These are phyloP conservation scores for Xylaria sp. DNA, from an alignment of 2,329 filamentous ascomycete genomes.

Conservation along the genomic window DNA sequence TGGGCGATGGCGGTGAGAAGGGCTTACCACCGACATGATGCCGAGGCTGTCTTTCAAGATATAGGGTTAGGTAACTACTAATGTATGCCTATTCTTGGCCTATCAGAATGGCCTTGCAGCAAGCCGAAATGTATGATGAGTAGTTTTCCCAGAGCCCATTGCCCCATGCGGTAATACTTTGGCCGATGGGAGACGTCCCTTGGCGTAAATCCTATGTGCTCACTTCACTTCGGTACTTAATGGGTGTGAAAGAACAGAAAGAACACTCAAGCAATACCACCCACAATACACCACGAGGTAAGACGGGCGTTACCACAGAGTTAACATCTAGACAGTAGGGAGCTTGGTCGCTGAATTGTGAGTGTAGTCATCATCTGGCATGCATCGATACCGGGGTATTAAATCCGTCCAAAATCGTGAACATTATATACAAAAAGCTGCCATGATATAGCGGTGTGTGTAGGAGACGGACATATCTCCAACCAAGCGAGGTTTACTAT, in stretches of 20 bases:
- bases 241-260: not conserved
- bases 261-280: not conserved
- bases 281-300: too few relatives aligned
- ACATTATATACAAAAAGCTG: conserved; percentile 4
- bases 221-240: not conserved
- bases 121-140: not conserved
- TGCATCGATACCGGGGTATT: conserved; percentile 12
- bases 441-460: conserved; percentile 4
- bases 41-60: conserved; percentile 10
- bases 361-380: conserved; percentile 3
- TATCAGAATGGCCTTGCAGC: not conserved
- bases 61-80: not conserved
- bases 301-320: too few relatives aligned
- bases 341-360: not conserved
- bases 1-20: not conserved
- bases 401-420: not conserved
- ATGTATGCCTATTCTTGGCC: not conserved
- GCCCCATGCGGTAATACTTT: not conserved
- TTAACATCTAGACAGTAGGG: too few relatives aligned
- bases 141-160: not conserved
- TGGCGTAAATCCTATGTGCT: not conserved
- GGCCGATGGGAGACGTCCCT: not conserved
- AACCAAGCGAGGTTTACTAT: too few relatives aligned
- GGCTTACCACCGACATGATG: conserved; percentile 18
- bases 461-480: too few relatives aligned